These are phyloP conservation scores for Fusarium albidum DNA, from an alignment of 2,329 filamentous ascomycete genomes.

Conservation along the genomic window DNA sequence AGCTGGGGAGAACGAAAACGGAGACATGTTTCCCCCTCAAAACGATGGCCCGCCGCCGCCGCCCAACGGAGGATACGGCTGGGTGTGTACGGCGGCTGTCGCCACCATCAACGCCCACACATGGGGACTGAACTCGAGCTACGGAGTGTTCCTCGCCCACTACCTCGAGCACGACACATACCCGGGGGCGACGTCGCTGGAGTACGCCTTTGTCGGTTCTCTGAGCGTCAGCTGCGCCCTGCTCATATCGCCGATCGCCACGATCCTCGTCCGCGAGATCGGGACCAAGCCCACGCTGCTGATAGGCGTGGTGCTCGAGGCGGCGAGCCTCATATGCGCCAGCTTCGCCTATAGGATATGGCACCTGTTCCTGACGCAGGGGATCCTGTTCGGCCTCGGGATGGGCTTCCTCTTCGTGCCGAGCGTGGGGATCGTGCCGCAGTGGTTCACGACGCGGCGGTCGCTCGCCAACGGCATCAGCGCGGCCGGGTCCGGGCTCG, in stretches of 20 bases:
- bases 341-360: constrained; percentile 74
- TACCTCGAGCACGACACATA: constrained; percentile 67
- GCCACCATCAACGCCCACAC: constrained; percentile 72
- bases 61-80: constrained; percentile 68
- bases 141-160: constrained; percentile 63
- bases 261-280: constrained; percentile 64
- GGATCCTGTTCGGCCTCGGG: constrained; percentile 78
- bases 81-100: constrained; percentile 51
- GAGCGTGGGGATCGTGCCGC: constrained; percentile 71
- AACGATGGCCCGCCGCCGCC: constrained; percentile 45
- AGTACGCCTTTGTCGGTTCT: constrained; percentile 78
- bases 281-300: constrained; percentile 72
- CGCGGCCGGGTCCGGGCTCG: constrained; percentile 75
- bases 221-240: constrained; percentile 58
- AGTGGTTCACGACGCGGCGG: constrained; percentile 76
- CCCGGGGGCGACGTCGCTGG: constrained; percentile 67
- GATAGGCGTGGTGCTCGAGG: constrained; percentile 70
- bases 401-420: constrained; percentile 81
- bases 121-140: constrained; percentile 72
- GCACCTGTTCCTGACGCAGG: constrained; percentile 80
- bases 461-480: constrained; percentile 75
- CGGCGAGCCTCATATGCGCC: constrained; percentile 71
- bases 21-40: constrained; percentile 17
- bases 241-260: constrained; percentile 73
- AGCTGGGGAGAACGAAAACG: constrained; percentile 18